phyloP scores from a whole-genome alignment of 805 yeast genomes.

The Tetrapisispora nanseiensis region DNA sequence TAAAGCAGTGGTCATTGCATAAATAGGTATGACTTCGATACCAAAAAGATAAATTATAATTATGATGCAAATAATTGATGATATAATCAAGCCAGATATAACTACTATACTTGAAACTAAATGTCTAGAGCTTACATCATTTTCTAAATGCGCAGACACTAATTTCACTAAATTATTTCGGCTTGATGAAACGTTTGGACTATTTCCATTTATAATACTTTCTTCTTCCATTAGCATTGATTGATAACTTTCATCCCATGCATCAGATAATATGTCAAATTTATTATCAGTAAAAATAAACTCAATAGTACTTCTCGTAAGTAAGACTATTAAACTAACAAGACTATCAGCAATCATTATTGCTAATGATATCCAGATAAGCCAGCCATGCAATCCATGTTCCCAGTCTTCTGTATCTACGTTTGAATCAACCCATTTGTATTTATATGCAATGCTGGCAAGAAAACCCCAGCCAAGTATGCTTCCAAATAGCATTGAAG shows the following conservation, averaged over 20 bases:
- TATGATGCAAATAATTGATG: slow-evolving; percentile 58
- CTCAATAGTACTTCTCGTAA: slow-evolving; percentile 34
- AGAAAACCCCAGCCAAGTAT: slow-evolving; percentile 84
- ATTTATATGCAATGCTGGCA: slow-evolving; percentile 64
- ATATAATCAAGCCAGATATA: slow-evolving; percentile 48
- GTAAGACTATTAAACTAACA: slow-evolving; percentile 63
- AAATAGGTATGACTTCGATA: slow-evolving; percentile 49
- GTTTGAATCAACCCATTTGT: slow-evolving; percentile 84
- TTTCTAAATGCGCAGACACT: slow-evolving; percentile 25
- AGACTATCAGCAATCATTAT: slow-evolving; percentile 90
- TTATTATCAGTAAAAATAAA: slow-evolving; percentile 21
- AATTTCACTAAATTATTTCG: slow-evolving; percentile 22
- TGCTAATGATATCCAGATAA: slow-evolving; percentile 84
- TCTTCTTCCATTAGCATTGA: slow-evolving; percentile 28
- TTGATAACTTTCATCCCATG: slow-evolving; percentile 24
- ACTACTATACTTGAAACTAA: slow-evolving; percentile 44
- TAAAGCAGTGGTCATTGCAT: slow-evolving; percentile 59
- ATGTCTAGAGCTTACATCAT: slow-evolving; percentile 35
- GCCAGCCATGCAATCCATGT: slow-evolving; percentile 94
- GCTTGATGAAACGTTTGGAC: slow-evolving; percentile 6
- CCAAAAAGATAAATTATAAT: slow-evolving; percentile 66
- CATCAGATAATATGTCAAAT: slow-evolving; percentile 13
- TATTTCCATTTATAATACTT: slow-evolving; percentile 17
- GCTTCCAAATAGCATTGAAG: slow-evolving; percentile 86
- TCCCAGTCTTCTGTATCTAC: slow-evolving; percentile 75